Base-by-base conservation (phyloP, 768 basidiomycete genomes). In the Pluteus cervinus region DNA sequence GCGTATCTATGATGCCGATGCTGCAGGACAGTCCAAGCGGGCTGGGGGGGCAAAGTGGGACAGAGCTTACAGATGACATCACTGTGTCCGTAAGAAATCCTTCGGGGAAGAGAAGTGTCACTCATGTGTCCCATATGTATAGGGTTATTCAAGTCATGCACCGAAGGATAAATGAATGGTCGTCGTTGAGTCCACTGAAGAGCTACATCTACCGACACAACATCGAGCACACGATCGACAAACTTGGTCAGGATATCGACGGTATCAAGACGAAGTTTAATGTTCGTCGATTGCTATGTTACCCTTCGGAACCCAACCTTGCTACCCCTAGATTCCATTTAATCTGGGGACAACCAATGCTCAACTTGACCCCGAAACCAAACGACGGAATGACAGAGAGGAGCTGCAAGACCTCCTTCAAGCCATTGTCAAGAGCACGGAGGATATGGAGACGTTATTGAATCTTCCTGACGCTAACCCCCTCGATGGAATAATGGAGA, bases 401-500 rank as follows among this genome's bases (percentile, higher is more conserved):
- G 63, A 66, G 45, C 49, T 62, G 12, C 54, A 60, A 22, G 56
- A 60, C 12, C 40, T 61, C 11, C 49, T 64, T n/a, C 56, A 62
- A 32, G 48, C 42, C 2, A 58, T 69, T 23, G 48, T 66, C 12
- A 45, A 49, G 29, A 57, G 48, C 42, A 48, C 41, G 3, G 51
- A 61, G n/a, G 65, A 66, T 34, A 57, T 70, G 47, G 57, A 48
- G 31, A 37, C 48, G 1, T 40, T 71, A 21, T 40, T 63, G 17
- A 52, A 45, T 39, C 56, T 56, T 41, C 42, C 55, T 26, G 56
- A 62, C 9, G 46, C 54, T 31, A 45, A 47, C 23, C 53, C 60
- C 22, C 53, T 68, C 7, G 58, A 64, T 36, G 54, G 60, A 23
- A 54, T 69, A 29, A 71, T 72, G 68, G 54, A 58, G 37, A 55